Conservation (phyloP, 257 asterid species). For the Schizonepeta tenuifolia region DNA sequence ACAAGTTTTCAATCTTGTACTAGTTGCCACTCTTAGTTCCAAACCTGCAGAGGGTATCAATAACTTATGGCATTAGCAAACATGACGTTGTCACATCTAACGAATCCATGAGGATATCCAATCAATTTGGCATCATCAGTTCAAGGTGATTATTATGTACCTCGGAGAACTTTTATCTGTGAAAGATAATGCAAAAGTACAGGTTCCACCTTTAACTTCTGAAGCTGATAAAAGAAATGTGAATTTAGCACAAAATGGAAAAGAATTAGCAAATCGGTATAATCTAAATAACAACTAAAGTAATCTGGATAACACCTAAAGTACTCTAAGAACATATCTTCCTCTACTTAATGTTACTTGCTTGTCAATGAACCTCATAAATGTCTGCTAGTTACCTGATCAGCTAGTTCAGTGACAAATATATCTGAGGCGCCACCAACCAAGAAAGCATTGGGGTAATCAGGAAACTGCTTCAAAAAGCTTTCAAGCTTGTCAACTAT, state of each 20-base stretch:
- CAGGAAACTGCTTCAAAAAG: slow-evolving; percentile 83
- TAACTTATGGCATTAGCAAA: neutral
- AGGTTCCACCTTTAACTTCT: slow-evolving; percentile 95
- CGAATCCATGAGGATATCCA: neutral
- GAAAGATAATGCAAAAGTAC: slow-evolving; percentile 93
- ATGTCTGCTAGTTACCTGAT: slow-evolving; percentile 63
- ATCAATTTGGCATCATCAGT: slow-evolving; percentile 6
- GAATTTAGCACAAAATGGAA: slow-evolving; percentile 30
- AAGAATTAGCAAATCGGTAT: slow-evolving; percentile 26
- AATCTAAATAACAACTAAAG: slow-evolving; percentile 39
- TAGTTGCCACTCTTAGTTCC: slow-evolving; percentile 86
- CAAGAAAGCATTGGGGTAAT: slow-evolving; percentile 87
- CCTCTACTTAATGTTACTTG: neutral
- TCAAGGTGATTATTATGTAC: slow-evolving; percentile 47
- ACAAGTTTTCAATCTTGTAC: slow-evolving; percentile 88
- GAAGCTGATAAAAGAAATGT: slow-evolving; percentile 59
- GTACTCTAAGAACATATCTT: slow-evolving; percentile 1
- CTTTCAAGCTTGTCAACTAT: slow-evolving; percentile 76
- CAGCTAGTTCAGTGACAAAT: slow-evolving; percentile 85
- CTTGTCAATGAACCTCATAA: slow-evolving; percentile 21
- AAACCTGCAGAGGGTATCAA: slow-evolving; percentile 56
- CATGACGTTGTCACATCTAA: slow-evolving; percentile 7
- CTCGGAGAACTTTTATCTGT: slow-evolving; percentile 72
- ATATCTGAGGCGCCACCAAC: slow-evolving; percentile 77
- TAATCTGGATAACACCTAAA: slow-evolving; percentile 39